Base-by-base conservation (phyloP, 2,329 filamentous ascomycete genomes). In the Paraconiothyrium brasiliense region DNA sequence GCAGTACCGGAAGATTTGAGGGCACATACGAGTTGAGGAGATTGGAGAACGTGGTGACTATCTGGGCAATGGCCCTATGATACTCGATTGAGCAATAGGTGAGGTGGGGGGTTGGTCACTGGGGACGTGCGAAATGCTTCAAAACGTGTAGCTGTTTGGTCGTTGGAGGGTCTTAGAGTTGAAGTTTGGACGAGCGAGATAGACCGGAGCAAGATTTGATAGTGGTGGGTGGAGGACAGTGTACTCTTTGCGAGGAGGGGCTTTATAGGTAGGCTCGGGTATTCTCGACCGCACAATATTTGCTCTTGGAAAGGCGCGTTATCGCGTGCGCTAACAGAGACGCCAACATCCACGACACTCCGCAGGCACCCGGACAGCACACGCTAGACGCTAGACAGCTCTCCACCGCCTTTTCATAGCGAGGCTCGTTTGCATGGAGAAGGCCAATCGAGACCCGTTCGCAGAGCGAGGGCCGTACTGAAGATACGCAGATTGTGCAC, bases 41-140 rank as follows among this genome's bases (percentile, higher is more conserved):
- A 85, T 97, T 97, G 86, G 93, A 94, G 90, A 97, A 97, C 94
- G 93, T 97, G 84, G 92, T 97, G 92, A 87, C 90, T 90, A 85
- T 67, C 86, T 79, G 78, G 79, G 76, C 78, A 76, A 76, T 80
- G 77, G 78, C 78, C 78, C 78, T 68, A 73, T 79, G 65, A 24
- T 47, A 30, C 57, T 57, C 30, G 54, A 59, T 62, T 59, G 54
- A 27, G 34, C 54, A 57, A 44, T 63, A 55, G 48, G 61, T 61
- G 60, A 61, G 48, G 60, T 50, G 59, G 63, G 66, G 58, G 37
- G 50, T 52, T 50, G 41, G 60, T 48, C 30, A 52, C 32, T 60
- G 62, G 63, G 54, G 56, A 57, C 57, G 39, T 37, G n/a, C 14
- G 44, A 50, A 57, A 39, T n/a, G 50, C 57, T 22, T n/a, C 30